Percentiles rank a stretch among this genome's conserved stretches.
These are phyloP conservation scores for Bauhinia variegata DNA, from an alignment of 306 rosid genomes.

Conservation along the genomic window DNA sequence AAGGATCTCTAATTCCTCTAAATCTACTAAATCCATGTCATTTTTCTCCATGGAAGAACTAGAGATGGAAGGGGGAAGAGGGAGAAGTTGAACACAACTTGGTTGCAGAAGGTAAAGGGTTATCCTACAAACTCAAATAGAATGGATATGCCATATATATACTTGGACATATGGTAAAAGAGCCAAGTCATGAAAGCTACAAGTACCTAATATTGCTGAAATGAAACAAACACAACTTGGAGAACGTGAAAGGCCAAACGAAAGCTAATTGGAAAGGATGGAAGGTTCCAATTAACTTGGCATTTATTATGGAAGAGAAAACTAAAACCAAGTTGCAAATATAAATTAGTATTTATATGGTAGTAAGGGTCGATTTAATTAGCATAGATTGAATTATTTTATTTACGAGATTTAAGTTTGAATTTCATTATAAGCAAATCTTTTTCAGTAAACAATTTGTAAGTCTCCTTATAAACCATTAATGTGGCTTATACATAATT, in stretches of 20 bases:
- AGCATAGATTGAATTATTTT: too few relatives aligned
- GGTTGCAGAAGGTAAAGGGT: slow-evolving; percentile 23
- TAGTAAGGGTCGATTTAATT: too few relatives aligned
- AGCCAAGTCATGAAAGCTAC: slow-evolving; percentile 50
- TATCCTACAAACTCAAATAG: slow-evolving; percentile 8
- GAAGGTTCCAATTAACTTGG: slow-evolving; percentile 12
- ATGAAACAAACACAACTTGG: slow-evolving; percentile 34
- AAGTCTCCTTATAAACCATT: too few relatives aligned
- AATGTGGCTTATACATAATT: too few relatives aligned
- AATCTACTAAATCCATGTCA: slow-evolving; percentile 39
- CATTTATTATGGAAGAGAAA: too few relatives aligned
- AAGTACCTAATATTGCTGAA: slow-evolving; percentile 52
- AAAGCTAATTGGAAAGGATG: slow-evolving; percentile 22
- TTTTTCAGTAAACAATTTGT: too few relatives aligned
- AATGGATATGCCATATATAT: slow-evolving; percentile 23
- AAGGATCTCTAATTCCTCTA: slow-evolving; percentile 56
- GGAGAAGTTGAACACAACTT: slow-evolving; percentile 18
- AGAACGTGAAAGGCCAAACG: slow-evolving; percentile 32
- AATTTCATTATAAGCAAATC: too few relatives aligned
- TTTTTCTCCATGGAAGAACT: slow-evolving; percentile 40
- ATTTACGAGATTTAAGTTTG: too few relatives aligned
- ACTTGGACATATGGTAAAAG: slow-evolving; percentile 20
- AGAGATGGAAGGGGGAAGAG: background rate
- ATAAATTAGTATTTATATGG: too few relatives aligned
- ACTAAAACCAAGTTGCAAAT: too few relatives aligned